phyloP scores from a whole-genome alignment of 345 rosid genomes.

The Citrus glauca region DNA sequence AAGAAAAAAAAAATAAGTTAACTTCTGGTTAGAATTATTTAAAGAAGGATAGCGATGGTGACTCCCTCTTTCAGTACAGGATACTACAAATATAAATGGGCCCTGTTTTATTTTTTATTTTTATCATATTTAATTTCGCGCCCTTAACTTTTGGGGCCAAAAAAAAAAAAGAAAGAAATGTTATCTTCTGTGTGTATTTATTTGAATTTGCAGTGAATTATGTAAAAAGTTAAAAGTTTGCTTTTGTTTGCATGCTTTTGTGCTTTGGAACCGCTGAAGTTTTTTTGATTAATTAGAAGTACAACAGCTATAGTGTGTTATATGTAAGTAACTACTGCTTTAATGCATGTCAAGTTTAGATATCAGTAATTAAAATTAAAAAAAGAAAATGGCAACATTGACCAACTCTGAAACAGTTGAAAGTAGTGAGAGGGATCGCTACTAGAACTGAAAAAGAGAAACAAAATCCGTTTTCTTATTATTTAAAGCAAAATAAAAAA shows the following conservation, averaged over 20 bases:
- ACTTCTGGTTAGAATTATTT: conserved; percentile 28
- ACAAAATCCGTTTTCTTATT: no score
- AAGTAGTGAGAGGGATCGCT: no score
- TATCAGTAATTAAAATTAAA: no score
- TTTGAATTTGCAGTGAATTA: neutral
- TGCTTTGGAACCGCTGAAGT: no score
- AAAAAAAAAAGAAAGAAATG: neutral
- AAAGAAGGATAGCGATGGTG: conserved; percentile 34
- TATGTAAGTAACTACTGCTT: no score
- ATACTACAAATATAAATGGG: conserved; percentile 22
- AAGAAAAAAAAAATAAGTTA: neutral
- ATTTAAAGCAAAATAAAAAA: no score
- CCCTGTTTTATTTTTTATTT: neutral
- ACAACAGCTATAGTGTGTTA: no score
- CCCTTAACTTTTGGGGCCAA: neutral
- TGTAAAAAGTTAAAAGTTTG: conserved; percentile 4
- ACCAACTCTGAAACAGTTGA: no score
- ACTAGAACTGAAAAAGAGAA: no score
- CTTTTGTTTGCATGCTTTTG: conserved; percentile 22
- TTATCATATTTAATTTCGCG: neutral
- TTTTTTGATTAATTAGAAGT: no score
- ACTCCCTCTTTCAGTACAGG: conserved; percentile 37
- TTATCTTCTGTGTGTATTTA: neutral
- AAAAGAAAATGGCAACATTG: no score
- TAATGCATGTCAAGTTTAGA: no score